A percentile compares a stretch with the other conserved stretches of the same genome.
phyloP scores from a whole-genome alignment of 352 stramenopile genomes.

The Globisporangium yorkense region DNA sequence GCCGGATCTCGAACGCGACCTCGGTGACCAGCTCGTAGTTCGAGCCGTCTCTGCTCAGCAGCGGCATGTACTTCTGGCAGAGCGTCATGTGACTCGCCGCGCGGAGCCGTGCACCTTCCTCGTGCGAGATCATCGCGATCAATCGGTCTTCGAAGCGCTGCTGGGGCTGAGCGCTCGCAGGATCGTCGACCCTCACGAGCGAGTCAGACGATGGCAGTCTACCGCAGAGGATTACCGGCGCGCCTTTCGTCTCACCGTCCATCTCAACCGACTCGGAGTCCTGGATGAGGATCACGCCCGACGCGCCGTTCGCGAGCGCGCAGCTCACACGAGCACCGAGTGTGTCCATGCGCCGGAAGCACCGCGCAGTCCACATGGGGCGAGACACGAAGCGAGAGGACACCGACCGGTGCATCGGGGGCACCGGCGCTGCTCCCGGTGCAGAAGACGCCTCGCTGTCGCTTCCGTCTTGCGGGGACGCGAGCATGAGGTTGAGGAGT shows the following conservation, averaged over 20 bases:
- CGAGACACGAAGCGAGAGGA: slow-evolving; percentile 10
- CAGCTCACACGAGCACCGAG: slow-evolving; percentile 22
- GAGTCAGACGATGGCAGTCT: slow-evolving; percentile 3
- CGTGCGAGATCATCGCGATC: slow-evolving; percentile 32
- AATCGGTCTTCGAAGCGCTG: slow-evolving; percentile 10
- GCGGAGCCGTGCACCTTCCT: slow-evolving; percentile 20
- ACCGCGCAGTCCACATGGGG: slow-evolving; percentile 32
- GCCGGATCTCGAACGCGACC: slow-evolving; percentile 36
- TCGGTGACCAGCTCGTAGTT: slow-evolving; percentile 40
- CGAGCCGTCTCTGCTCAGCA: slow-evolving; percentile 17
- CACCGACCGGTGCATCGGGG: neutral
- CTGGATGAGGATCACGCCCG: slow-evolving; percentile 41
- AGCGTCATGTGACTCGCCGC: slow-evolving; percentile 17
- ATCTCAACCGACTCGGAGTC: slow-evolving; percentile 20
- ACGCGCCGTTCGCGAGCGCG: slow-evolving; percentile 41
- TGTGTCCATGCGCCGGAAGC: slow-evolving; percentile 47
- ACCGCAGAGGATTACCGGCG: neutral
- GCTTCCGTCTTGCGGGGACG: neutral
- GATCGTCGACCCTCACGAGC: neutral
- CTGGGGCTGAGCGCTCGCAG: slow-evolving; percentile 2
- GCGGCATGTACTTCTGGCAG: slow-evolving; percentile 19
- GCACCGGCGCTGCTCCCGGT: neutral
- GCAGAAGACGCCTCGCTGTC: neutral
- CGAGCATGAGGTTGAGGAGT: slow-evolving; percentile 19
- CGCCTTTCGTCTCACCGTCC: slow-evolving; percentile 14